These are phyloP conservation scores for Bauhinia variegata DNA, from an alignment of 306 rosid genomes.

Conservation along the genomic window DNA sequence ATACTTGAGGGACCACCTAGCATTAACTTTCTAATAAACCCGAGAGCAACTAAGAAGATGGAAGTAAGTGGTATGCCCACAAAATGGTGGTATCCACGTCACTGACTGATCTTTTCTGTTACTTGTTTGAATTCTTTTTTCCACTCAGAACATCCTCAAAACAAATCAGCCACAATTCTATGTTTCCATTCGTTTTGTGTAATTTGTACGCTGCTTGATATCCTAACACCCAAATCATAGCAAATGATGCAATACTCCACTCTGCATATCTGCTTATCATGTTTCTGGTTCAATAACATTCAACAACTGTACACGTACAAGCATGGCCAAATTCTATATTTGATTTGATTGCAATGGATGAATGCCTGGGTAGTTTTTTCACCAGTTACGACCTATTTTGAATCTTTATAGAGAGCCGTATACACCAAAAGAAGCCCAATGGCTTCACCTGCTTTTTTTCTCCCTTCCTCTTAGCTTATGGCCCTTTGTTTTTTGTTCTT, in stretches of 20 bases:
- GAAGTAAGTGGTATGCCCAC: conserved; percentile 55
- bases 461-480: no score
- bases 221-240: conserved; percentile 32
- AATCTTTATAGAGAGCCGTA: neutral
- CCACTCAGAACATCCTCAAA: conserved; percentile 33
- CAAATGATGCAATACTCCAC: conserved; percentile 60
- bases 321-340: conserved; percentile 31
- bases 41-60: conserved; percentile 38
- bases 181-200: conserved; percentile 15
- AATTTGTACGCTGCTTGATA: neutral
- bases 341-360: conserved; percentile 19
- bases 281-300: conserved; percentile 11
- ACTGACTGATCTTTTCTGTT: conserved; percentile 30
- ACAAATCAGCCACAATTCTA: conserved; percentile 30
- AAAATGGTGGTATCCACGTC: conserved; percentile 60
- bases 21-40: conserved; percentile 36
- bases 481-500: no score
- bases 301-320: conserved; percentile 9
- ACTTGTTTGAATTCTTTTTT: neutral
- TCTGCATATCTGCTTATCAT: conserved; percentile 43
- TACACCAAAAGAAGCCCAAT: neutral
- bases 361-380: conserved; percentile 26
- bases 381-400: conserved; percentile 36
- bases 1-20: conserved; percentile 35
- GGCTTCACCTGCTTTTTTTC: neutral